Percentiles rank a stretch among this genome's conserved stretches.
phyloP scores from a whole-genome alignment of 768 basidiomycete species.

The Kwoniella pini region DNA sequence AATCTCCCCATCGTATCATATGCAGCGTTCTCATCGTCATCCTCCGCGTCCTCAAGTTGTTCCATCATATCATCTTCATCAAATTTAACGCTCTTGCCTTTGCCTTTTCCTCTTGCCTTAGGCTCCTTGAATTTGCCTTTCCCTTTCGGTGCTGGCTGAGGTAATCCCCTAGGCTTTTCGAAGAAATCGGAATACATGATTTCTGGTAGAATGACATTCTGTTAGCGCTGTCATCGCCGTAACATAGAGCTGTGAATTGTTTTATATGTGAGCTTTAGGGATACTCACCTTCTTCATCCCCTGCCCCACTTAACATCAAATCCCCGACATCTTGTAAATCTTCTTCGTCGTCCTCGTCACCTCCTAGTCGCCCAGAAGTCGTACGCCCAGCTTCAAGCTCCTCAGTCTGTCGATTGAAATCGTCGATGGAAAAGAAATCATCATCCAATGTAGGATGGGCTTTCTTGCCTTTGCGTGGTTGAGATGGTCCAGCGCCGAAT shows the following conservation, averaged over 20 bases:
- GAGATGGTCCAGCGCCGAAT: conserved; percentile 36
- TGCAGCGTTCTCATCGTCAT: conserved; percentile 40
- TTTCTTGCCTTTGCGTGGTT: conserved; percentile 23
- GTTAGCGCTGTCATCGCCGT: too few relatives aligned
- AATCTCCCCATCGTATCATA: conserved; percentile 66
- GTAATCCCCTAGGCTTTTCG: conserved; percentile 42
- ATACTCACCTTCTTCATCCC: conserved; percentile 46
- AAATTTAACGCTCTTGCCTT: conserved; percentile 26
- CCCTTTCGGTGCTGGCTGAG: conserved; percentile 15
- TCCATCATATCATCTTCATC: conserved; percentile 26
- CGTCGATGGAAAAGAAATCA: conserved; percentile 80
- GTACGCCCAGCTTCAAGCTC: conserved; percentile 68
- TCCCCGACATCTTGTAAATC: conserved; percentile 38
- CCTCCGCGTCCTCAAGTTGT: conserved; percentile 32
- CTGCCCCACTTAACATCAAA: conserved; percentile 41
- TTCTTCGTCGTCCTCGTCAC: conserved; percentile 50
- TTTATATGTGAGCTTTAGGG: too few relatives aligned
- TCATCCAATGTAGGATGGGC: conserved; percentile 71
- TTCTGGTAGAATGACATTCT: conserved; percentile 28
- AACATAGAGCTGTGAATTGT: too few relatives aligned
- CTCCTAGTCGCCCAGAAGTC: conserved; percentile 65
- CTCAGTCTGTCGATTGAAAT: conserved; percentile 85
- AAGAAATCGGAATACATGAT: conserved; percentile 56
- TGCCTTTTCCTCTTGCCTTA: conserved; percentile 30
- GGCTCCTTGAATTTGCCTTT: conserved; percentile 25